These are phyloP conservation scores for Amylocarpus encephaloides DNA, from an alignment of 2,329 filamentous ascomycete genomes.

Conservation along the genomic window DNA sequence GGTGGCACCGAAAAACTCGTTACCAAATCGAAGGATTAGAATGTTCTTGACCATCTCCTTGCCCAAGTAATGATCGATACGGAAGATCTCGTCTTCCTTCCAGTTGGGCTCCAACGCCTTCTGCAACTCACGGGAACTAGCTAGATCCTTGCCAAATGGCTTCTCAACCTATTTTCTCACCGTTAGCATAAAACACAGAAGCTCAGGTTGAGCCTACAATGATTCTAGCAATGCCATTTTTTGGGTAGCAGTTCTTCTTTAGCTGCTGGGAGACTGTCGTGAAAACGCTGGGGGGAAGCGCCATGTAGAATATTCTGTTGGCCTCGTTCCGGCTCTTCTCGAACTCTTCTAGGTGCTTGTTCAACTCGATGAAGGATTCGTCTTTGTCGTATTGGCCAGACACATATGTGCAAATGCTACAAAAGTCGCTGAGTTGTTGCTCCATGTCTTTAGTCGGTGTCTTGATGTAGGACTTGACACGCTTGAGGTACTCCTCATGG, in stretches of 20 bases:
- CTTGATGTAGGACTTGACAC: constrained; percentile 98
- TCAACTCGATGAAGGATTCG: constrained; percentile 81
- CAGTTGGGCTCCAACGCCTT: constrained; percentile 94
- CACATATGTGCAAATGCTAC: constrained; percentile 81
- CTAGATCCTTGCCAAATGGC: constrained; percentile 95
- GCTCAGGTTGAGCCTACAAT: constrained; percentile 57
- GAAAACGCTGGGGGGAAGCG: constrained; percentile 93
- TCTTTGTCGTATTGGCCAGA: constrained; percentile 98
- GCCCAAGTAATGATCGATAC: constrained; percentile 97
- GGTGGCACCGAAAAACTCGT: constrained; percentile 96
- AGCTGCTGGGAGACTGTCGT: constrained; percentile 95
- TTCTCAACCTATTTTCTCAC: constrained; percentile 73
- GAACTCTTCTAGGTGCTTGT: constrained; percentile 77
- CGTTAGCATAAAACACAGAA: constrained; percentile 13
- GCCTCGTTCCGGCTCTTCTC: constrained; percentile 78
- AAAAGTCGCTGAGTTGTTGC: constrained; percentile 89
- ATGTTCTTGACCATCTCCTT: constrained; percentile 99
- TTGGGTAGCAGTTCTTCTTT: constrained; percentile 95
- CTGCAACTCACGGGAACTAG: constrained; percentile 88
- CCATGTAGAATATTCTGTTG: constrained; percentile 98
- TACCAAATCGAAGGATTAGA: constrained; percentile 93
- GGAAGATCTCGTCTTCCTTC: constrained; percentile 98
- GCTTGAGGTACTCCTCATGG: constrained; percentile 86
- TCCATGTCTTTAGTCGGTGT: constrained; percentile 96
- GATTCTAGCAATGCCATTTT: constrained; percentile 82